phyloP scores from a whole-genome alignment of 805 yeast genomes.

The Wickerhamomyces ciferrii region DNA sequence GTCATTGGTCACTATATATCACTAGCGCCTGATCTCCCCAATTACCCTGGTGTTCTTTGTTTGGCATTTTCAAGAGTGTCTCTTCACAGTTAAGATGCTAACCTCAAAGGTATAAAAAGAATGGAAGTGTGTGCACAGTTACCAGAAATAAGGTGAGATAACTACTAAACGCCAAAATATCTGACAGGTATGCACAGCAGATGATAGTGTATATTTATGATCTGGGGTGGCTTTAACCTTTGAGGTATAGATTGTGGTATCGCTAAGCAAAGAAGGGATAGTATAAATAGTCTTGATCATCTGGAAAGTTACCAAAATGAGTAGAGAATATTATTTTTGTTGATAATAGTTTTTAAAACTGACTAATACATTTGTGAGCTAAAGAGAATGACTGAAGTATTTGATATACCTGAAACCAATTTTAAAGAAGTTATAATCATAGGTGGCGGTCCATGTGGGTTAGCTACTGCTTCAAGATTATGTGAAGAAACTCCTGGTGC shows the following conservation, averaged over 20 bases:
- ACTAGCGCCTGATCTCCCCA: too few relatives aligned
- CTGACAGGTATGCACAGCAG: not conserved
- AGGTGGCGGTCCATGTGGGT: conserved; percentile 43
- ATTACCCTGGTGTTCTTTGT: too few relatives aligned
- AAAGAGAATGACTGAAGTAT: not conserved
- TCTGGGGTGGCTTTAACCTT: not conserved
- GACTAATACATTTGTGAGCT: too few relatives aligned
- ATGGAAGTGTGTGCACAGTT: not conserved
- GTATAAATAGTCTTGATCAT: not conserved
- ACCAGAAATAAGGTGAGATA: too few relatives aligned
- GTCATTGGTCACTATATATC: too few relatives aligned
- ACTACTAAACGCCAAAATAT: not conserved
- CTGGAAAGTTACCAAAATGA: not conserved
- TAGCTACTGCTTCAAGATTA: conserved; percentile 35
- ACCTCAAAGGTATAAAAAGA: not conserved
- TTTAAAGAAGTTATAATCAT: conserved; percentile 33
- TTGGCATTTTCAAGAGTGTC: not conserved
- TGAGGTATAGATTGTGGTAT: not conserved
- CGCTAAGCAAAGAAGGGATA: not conserved
- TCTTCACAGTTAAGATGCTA: not conserved
- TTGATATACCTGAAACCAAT: conserved; percentile 10
- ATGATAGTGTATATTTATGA: not conserved
- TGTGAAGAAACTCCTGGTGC: conserved; percentile 39
- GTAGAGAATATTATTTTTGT: not conserved
- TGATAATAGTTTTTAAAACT: too few relatives aligned